Conservation (phyloP, 768 basidiomycete genomes). For the Postia placenta region DNA sequence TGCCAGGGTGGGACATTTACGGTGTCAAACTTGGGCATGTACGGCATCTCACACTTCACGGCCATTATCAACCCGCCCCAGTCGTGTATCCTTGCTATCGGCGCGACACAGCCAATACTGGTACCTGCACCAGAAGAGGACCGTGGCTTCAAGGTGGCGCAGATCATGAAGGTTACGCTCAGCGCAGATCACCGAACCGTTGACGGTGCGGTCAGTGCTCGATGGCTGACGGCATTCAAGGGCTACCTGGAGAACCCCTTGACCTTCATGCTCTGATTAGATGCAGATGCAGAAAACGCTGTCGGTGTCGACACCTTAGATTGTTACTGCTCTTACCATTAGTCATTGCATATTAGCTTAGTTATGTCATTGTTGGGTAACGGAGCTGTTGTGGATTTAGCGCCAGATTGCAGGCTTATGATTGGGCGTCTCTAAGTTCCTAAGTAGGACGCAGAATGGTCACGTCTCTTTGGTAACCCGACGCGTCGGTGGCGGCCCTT, state of each 20-base stretch:
- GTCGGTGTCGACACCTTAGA: background rate
- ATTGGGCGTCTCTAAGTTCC: background rate
- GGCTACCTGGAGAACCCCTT: conserved; percentile 95
- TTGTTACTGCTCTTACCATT: background rate
- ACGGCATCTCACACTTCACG: conserved; percentile 89
- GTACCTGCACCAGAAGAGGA: conserved; percentile 85
- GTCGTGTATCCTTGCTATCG: conserved; percentile 95
- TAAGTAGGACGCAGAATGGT: background rate
- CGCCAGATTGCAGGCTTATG: background rate
- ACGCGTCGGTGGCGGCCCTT: background rate
- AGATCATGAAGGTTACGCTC: conserved; percentile 93
- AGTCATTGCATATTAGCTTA: background rate
- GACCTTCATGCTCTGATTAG: conserved; percentile 85
- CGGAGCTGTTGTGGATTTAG: background rate
- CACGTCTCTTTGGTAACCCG: background rate
- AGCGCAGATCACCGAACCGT: conserved; percentile 94
- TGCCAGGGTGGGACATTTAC: conserved; percentile 93
- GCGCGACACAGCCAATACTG: conserved; percentile 78
- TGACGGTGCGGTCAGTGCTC: conserved; percentile 92
- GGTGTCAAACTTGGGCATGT: conserved; percentile 99
- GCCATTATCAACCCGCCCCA: conserved; percentile 99
- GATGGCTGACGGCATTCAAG: conserved; percentile 91
- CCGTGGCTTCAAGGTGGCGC: conserved; percentile 89
- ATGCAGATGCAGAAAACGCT: background rate
- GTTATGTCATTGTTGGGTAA: background rate